Conservation (phyloP, 192 early-diverging fungal species). For the Rhizophlyctis rosea region DNA sequence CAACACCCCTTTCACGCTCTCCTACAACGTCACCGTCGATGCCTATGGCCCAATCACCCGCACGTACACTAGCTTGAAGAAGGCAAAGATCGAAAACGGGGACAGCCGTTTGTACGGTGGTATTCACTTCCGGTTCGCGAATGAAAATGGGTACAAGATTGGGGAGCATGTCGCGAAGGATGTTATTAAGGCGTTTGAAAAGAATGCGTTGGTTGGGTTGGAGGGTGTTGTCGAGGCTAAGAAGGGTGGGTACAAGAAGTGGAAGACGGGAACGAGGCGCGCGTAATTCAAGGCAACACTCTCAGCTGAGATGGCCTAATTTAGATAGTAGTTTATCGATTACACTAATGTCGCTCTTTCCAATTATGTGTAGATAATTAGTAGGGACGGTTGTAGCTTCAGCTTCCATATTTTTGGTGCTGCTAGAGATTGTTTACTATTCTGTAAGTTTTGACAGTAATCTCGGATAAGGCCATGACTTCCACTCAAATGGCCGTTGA, state of each 20-base stretch:
- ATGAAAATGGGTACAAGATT: background rate
- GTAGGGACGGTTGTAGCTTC: no score
- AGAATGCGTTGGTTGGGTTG: background rate
- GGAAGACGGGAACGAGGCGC: no score
- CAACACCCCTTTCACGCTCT: background rate
- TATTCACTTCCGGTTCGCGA: background rate
- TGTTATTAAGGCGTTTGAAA: background rate
- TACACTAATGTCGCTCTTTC: no score
- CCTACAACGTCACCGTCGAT: background rate
- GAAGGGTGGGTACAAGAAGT: background rate
- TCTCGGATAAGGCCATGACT: no score
- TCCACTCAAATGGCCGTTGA: no score
- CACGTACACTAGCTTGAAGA: background rate
- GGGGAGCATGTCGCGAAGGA: background rate
- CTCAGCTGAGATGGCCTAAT: no score
- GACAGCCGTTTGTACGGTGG: background rate
- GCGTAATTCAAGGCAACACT: no score
- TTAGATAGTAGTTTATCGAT: no score
- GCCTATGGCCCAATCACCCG: background rate
- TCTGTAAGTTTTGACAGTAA: no score
- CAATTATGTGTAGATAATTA: no score
- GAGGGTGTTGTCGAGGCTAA: background rate
- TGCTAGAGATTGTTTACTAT: no score
- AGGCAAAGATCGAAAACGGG: background rate
- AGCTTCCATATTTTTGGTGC: no score